Conservation (phyloP, 164 flowering plant genomes). For the Dillenia suffruticosa region DNA sequence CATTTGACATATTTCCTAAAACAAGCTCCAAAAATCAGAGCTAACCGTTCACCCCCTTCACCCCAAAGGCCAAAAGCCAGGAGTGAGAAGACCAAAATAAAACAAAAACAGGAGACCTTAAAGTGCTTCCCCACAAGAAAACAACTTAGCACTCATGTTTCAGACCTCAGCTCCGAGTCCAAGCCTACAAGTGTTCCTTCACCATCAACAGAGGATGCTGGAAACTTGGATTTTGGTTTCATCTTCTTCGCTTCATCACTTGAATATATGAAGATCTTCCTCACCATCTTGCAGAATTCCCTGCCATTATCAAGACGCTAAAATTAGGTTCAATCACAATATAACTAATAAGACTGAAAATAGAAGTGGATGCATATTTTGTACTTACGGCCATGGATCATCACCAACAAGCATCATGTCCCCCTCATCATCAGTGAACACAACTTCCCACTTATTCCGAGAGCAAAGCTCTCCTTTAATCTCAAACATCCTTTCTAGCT, state of each 20-base stretch:
- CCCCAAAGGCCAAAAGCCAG: background rate
- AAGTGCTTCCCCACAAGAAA: background rate
- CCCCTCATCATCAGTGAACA: conserved; percentile 75
- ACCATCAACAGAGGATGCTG: conserved; percentile 27
- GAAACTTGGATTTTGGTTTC: conserved; percentile 34
- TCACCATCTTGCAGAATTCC: conserved; percentile 62
- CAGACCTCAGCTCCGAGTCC: conserved; percentile 40
- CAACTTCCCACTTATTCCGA: conserved; percentile 55
- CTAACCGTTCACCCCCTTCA: background rate
- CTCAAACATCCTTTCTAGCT: conserved; percentile 73
- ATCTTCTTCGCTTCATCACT: conserved; percentile 56
- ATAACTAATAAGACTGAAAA: background rate
- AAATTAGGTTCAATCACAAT: background rate
- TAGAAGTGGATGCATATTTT: background rate
- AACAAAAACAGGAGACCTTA: background rate
- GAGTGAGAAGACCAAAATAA: background rate
- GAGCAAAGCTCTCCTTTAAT: conserved; percentile 60
- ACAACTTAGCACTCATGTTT: conserved; percentile 13
- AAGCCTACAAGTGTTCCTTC: conserved; percentile 35
- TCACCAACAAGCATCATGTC: conserved; percentile 90
- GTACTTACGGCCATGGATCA: conserved; percentile 82
- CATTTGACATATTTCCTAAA: background rate
- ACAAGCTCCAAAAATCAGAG: conserved; percentile 16
- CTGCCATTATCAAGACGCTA: conserved; percentile 18
- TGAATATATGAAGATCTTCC: conserved; percentile 44